Base-by-base conservation (phyloP, 2,329 filamentous ascomycete genomes). In the Penicillium capsulatum region DNA sequence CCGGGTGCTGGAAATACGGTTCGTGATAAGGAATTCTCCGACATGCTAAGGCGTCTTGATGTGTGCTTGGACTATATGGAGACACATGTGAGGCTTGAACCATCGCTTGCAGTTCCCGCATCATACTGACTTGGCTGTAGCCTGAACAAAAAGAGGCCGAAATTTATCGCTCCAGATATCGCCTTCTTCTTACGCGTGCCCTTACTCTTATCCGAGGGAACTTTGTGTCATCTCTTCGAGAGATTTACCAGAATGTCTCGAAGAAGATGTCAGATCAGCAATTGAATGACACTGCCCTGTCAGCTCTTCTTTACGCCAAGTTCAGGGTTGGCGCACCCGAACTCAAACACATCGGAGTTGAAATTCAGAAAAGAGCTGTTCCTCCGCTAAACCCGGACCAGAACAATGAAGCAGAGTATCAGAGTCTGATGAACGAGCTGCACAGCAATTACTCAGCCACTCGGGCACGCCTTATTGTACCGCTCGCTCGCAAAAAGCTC, bases 51-150 rank as follows among this genome's bases (percentile, higher is more conserved):
- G 32, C 91, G 88, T 47, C 72, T 98, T 34, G 90, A 97, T 65
- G 81, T 87, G 37, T 98, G 91, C 61, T 80, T 98, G 52, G 83
- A 83, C 19, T 97, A 97, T 60, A 96, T 97, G 89, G 79, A 86
- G 45, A 75, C 79, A 36, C 87, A 96, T 69, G 85, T 89, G 22
- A 24, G 22, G n/a, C n/a, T n/a, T n/a, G n/a, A n/a, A n/a, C n/a
- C n/a, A n/a, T n/a, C n/a, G n/a, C n/a, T n/a, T n/a, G n/a, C n/a
- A n/a, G n/a, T n/a, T n/a, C n/a, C n/a, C n/a, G n/a, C n/a, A n/a
- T n/a, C n/a, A n/a, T n/a, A 44, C 38, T 47, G 37, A 50, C 47
- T 44, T 36, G 15, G 34, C 40, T 32, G 13, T 53, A 88, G 84
- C 78, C 86, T 7, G 80, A 80, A 6, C 94, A 96, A 61, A 85